Conservation (phyloP, 2,329 filamentous ascomycete species). For the Talaromyces sp. region DNA sequence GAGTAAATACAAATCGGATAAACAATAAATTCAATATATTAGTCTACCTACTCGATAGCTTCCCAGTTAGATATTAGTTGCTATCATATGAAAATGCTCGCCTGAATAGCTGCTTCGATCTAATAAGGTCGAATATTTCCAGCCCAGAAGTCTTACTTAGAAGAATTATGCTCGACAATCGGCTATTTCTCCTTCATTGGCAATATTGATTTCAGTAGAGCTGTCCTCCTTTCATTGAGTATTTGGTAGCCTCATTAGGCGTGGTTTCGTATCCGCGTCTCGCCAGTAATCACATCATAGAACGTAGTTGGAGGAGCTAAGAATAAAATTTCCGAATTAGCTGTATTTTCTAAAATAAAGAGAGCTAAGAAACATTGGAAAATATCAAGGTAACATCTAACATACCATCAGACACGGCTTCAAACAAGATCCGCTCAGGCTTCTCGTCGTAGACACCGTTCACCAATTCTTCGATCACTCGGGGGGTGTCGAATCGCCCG, state of each 20-base stretch:
- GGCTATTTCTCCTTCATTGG: neutral
- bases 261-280: neutral
- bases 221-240: neutral
- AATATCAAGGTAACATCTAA: neutral
- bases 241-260: neutral
- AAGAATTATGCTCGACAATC: neutral
- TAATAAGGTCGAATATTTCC: neutral
- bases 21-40: neutral
- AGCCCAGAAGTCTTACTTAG: neutral
- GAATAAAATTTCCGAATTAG: neutral
- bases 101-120: neutral
- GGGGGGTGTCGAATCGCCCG: conserved; percentile 8
- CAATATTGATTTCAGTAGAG: neutral
- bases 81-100: neutral
- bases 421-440: neutral
- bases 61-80: neutral
- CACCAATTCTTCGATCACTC: conserved; percentile 10
- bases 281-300: conserved; percentile 11
- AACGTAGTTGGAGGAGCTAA: conserved; percentile 1
- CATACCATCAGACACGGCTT: neutral
- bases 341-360: neutral
- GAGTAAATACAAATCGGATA: neutral
- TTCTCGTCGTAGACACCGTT: conserved; percentile 4
- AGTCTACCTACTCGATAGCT: neutral
- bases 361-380: neutral